Evolutionary conservation across 2,329 filamentous ascomycete species (phyloP).

Genomic region (Emmonsiellopsis sp.): DNA sequence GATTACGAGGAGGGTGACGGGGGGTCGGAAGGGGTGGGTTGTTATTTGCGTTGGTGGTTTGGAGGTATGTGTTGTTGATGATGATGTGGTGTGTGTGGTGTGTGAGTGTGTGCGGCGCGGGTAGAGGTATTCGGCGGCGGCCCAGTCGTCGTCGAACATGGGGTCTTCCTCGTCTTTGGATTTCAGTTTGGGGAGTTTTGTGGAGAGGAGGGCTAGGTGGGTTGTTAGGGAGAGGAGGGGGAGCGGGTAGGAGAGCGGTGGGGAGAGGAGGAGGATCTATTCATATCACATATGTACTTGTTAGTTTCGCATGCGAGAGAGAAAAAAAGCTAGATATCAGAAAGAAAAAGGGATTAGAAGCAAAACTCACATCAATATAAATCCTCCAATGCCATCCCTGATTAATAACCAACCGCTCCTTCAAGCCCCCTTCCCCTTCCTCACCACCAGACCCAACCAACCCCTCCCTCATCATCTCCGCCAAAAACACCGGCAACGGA

Average conservation of each 20-base stretch:
- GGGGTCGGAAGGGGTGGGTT: conserved; percentile 49
- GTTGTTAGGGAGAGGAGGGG: conserved; percentile 87
- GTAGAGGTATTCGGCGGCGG: conserved; percentile 69
- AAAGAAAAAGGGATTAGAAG: conserved; percentile 4
- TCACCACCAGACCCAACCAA: conserved; percentile 60
- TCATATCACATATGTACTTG: background rate
- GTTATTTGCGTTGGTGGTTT: background rate
- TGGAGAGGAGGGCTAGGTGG: conserved; percentile 83
- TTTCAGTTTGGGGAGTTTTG: conserved; percentile 71
- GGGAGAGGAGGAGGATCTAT: conserved; percentile 86
- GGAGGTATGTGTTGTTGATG: conserved; percentile 16
- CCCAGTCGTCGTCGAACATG: conserved; percentile 97
- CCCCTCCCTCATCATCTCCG: conserved; percentile 80
- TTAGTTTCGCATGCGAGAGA: conserved; percentile 5
- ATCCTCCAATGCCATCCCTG: conserved; percentile 90
- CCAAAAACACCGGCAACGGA: conserved; percentile 73
- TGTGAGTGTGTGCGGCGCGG: conserved; percentile 33
- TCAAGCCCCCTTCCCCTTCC: conserved; percentile 62
- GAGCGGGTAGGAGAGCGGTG: conserved; percentile 82
- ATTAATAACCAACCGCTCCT: conserved; percentile 74
- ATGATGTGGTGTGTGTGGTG: conserved; percentile 14
- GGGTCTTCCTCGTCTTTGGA: conserved; percentile 93
- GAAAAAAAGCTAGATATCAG: background rate
- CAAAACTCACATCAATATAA: conserved; percentile 70
- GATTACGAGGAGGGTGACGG: conserved; percentile 84